Evolutionary conservation across 2,329 filamentous ascomycete species (phyloP).

Genomic region (Monosporascus sp.): DNA sequence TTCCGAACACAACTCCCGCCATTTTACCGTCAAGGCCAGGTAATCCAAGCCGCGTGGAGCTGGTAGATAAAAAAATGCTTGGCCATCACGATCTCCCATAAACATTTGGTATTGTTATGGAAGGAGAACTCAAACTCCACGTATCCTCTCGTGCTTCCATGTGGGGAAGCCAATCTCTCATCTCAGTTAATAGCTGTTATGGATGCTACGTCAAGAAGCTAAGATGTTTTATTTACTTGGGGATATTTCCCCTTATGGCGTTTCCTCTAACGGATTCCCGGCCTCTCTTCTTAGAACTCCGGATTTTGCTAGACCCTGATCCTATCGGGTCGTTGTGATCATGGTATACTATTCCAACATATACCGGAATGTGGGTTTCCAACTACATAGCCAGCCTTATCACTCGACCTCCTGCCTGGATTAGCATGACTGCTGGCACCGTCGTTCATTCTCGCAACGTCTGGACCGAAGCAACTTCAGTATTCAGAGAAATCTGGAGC

Average conservation of each 20-base stretch:
- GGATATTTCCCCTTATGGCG: neutral
- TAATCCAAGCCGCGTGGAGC: neutral
- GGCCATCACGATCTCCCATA: slow-evolving; percentile 1
- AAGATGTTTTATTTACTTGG: neutral
- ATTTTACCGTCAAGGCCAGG: neutral
- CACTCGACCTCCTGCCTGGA: slow-evolving; percentile 7
- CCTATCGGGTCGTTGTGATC: slow-evolving; percentile 7
- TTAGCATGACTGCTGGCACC: slow-evolving; percentile 2
- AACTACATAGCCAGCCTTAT: slow-evolving; percentile 4
- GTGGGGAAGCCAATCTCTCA: neutral
- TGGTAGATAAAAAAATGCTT: slow-evolving; percentile 1
- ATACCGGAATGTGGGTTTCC: slow-evolving; percentile 7
- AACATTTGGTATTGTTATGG: slow-evolving; percentile 4
- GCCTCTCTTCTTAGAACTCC: slow-evolving; percentile 1
- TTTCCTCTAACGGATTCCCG: slow-evolving; percentile 2
- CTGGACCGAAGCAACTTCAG: neutral
- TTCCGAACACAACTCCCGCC: neutral
- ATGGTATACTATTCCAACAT: slow-evolving; percentile 1
- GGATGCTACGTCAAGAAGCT: slow-evolving; percentile 2
- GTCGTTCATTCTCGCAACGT: slow-evolving; percentile 2
- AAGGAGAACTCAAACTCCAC: slow-evolving; percentile 1
- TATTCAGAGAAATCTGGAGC: neutral
- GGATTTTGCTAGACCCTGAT: slow-evolving; percentile 2
- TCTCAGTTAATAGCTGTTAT: neutral
- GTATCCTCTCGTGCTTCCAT: neutral